phyloP scores from a whole-genome alignment of 1,284 basidiomycete species.

The Rhodofomes roseus region DNA sequence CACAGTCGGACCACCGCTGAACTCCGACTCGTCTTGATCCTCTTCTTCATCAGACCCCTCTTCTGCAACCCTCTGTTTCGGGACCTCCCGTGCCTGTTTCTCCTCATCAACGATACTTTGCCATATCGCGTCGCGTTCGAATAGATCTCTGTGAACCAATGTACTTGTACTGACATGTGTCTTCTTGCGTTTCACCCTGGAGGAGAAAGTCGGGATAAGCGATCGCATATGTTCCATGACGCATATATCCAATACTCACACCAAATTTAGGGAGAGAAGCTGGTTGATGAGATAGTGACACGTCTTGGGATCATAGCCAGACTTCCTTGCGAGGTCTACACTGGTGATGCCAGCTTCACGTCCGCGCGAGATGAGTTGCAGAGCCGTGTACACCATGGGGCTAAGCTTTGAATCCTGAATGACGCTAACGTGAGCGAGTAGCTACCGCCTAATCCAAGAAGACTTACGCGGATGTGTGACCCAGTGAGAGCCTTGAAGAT shows the following conservation, averaged over 20 bases:
- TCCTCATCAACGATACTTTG: constrained; percentile 69
- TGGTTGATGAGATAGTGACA: constrained; percentile 83
- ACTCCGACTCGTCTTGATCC: constrained; percentile 30
- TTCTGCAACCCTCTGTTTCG: constrained; percentile 25
- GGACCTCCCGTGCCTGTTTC: constrained; percentile 30
- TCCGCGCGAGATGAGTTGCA: constrained; percentile 83
- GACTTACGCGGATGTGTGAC: constrained; percentile 65
- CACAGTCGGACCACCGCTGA: constrained; percentile 22
- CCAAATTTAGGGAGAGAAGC: constrained; percentile 64
- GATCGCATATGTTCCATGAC: background rate
- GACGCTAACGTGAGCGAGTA: constrained; percentile 2
- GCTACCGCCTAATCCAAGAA: constrained; percentile 4
- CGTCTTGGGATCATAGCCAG: constrained; percentile 87
- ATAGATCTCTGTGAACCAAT: constrained; percentile 76
- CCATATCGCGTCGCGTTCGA: constrained; percentile 68
- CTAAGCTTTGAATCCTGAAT: constrained; percentile 72
- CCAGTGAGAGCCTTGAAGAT: constrained; percentile 80
- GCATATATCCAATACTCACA: constrained; percentile 49
- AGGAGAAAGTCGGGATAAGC: constrained; percentile 2
- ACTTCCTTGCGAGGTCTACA: constrained; percentile 70
- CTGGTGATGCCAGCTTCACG: constrained; percentile 76
- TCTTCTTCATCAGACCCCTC: constrained; percentile 31
- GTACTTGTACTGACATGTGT: constrained; percentile 72
- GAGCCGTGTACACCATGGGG: constrained; percentile 78
- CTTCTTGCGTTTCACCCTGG: constrained; percentile 68